Evolutionary conservation across 2,329 filamentous ascomycete species (phyloP).

Genomic region (Diaporthe helianthi): DNA sequence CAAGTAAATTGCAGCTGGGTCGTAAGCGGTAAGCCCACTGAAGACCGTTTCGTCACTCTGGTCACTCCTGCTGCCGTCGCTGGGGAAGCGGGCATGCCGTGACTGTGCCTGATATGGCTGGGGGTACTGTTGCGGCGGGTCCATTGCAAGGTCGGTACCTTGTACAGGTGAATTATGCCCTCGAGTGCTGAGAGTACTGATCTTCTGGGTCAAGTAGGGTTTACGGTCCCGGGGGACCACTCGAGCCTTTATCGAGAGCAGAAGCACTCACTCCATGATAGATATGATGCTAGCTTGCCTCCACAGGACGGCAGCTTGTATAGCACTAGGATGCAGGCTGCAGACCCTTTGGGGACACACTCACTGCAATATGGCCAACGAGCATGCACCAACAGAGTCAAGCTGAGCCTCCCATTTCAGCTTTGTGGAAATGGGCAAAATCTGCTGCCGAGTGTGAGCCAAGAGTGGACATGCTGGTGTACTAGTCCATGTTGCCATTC

Average conservation of each 20-base stretch:
- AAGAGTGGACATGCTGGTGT: slow-evolving; percentile 3
- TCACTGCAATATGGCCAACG: neutral
- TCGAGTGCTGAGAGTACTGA: neutral
- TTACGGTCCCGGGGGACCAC: neutral
- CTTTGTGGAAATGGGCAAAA: neutral
- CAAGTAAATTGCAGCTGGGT: neutral
- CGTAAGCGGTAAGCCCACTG: neutral
- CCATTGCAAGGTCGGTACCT: neutral
- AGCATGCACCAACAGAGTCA: neutral
- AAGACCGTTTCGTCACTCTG: slow-evolving; percentile 13
- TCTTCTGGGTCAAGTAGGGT: neutral
- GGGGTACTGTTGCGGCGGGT: neutral
- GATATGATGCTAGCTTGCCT: neutral
- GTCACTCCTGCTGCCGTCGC: slow-evolving; percentile 2
- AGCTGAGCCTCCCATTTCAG: neutral
- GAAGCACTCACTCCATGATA: neutral
- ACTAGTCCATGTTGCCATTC: slow-evolving; percentile 3
- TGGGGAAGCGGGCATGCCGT: neutral
- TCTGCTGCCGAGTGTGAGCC: neutral
- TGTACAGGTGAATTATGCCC: neutral
- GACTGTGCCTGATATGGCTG: neutral
- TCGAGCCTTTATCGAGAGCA: neutral
- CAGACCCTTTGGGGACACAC: too few relatives aligned
- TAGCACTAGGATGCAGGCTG: neutral
- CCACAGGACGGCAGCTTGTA: neutral